Evolutionary conservation across 2,329 filamentous ascomycete species (phyloP).

Genomic region (Alternaria angustiovoidea): DNA sequence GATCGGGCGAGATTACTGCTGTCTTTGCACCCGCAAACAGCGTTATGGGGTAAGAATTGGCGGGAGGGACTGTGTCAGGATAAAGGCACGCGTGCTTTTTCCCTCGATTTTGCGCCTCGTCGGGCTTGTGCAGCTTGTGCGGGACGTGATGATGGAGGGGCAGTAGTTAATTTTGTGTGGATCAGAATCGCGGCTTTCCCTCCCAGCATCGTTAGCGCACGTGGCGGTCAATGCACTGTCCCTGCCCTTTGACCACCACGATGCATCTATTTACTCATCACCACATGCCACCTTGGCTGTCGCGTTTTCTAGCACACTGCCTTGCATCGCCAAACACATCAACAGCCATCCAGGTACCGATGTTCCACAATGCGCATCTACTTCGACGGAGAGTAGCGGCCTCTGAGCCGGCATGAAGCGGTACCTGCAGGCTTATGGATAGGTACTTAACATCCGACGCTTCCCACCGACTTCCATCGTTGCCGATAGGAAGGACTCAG

Average conservation of each 20-base stretch:
- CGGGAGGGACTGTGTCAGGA: conserved; percentile 15
- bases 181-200: conserved; percentile 24
- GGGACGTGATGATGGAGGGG: conserved; percentile 28
- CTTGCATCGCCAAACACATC: not conserved
- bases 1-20: conserved; percentile 21
- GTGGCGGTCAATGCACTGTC: conserved; percentile 21
- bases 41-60: conserved; percentile 20
- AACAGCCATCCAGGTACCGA: not conserved
- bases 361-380: not conserved
- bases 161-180: conserved; percentile 27
- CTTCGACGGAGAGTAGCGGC: not conserved
- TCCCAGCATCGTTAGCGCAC: conserved; percentile 23
- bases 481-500: not conserved
- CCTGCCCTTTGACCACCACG: conserved; percentile 2
- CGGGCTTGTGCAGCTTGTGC: conserved; percentile 39
- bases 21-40: conserved; percentile 25
- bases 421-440: conserved; percentile 16
- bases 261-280: conserved; percentile 1
- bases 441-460: not conserved
- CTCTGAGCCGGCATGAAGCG: conserved; percentile 2
- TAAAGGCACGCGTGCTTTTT: conserved; percentile 25
- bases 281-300: not conserved
- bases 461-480: not conserved
- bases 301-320: not conserved
- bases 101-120: conserved; percentile 32